Evolutionary conservation across 179 eudicot genomes (phyloP), one percentile per base, ranked within the genome.

Genomic region (Corrigiola litoralis): DNA sequence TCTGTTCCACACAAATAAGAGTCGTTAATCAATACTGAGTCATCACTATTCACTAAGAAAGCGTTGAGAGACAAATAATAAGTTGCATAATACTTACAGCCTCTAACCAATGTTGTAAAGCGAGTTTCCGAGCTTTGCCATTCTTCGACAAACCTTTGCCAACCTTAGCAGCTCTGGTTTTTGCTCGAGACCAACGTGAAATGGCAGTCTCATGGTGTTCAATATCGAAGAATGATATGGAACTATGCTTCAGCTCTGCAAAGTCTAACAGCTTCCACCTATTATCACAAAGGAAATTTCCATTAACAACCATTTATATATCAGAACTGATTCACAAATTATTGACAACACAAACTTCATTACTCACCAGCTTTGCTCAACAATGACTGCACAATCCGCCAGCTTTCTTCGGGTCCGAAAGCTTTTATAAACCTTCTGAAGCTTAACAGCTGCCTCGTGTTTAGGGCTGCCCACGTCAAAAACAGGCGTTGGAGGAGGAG

Each of bases 61-160:
- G 20, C 54, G 5, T 28, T 2, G 47, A 46, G 24, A 6, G 27
- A 54, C 42, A 67, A 46, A 21, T 23, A 27, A 27, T 2, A 4
- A 5, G 58, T 0, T 4, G 18, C 6, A 31, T 4, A 7, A 62
- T 28, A 76, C 95, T 79, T 69, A 94, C 99, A 5, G 97, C 99
- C 77, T 94, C 99, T 14, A 94, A 84, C 99, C 99, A 94, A 67
- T 94, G 99, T 70, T 87, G 97, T 63, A 94, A 77, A 60, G 99
- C 97, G 29, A 94, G 94, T 70, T 94, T 94, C 64, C 81, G 99
- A 20, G 95, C 99, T 80, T 79, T 90, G 40, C 77, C 68, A 66
- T 87, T 83, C 82, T 90, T 81, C 1, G 88, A 90, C 56, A 94
- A 77, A 18, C 99, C 99, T 80, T 87, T 94, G 42, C 98, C 98